Conservation (phyloP, 2,329 filamentous ascomycete species). For the Penicillium sp. region DNA sequence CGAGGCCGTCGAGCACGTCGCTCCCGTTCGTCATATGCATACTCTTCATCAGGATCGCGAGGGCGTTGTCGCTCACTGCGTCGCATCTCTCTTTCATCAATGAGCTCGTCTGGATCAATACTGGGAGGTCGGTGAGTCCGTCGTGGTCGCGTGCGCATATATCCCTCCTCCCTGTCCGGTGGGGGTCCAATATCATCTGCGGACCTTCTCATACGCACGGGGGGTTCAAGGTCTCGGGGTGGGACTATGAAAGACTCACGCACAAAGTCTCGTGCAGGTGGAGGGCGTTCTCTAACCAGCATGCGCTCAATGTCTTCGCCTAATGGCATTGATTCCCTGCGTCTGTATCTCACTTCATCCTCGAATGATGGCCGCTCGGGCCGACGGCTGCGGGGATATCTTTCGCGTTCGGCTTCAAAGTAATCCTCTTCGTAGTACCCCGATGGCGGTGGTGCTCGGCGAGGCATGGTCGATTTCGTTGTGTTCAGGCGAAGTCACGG, state of each 20-base stretch:
- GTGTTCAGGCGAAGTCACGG: not conserved
- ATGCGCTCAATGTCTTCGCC: conserved; percentile 45
- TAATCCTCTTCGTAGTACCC: conserved; percentile 33
- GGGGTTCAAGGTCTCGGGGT: conserved; percentile 2
- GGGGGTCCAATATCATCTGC: conserved; percentile 16
- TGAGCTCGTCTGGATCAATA: conserved; percentile 7
- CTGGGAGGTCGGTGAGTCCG: conserved; percentile 8
- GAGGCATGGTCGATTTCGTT: conserved; percentile 27
- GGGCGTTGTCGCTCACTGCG: not conserved
- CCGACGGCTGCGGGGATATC: conserved; percentile 22
- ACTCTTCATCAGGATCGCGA: conserved; percentile 15
- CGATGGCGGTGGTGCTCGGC: conserved; percentile 23
- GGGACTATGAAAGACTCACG: conserved; percentile 30
- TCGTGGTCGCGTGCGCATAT: not conserved
- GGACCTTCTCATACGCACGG: conserved; percentile 29
- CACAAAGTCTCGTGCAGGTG: conserved; percentile 35
- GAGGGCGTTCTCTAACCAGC: conserved; percentile 39
- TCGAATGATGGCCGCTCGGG: conserved; percentile 28
- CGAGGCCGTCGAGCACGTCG: conserved; percentile 16
- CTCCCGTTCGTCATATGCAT: conserved; percentile 16
- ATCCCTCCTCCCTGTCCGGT: conserved; percentile 16
- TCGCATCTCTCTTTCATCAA: conserved; percentile 14
- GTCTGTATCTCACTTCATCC: conserved; percentile 28
- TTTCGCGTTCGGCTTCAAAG: conserved; percentile 29
- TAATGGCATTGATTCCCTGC: conserved; percentile 39